Conservation (phyloP, 78 protist genomes). For the Tieghemostelium lacteum region DNA sequence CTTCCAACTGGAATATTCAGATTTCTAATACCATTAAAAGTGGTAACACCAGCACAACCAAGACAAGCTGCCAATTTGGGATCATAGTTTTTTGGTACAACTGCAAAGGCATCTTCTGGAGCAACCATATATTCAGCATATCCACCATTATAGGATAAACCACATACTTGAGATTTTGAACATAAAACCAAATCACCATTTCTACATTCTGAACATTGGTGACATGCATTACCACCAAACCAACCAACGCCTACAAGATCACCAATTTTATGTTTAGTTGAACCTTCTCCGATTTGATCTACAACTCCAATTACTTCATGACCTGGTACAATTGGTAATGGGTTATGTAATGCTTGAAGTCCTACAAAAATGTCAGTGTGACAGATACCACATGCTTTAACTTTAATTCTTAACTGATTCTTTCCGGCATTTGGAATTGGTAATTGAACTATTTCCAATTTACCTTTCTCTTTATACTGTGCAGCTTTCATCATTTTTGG, state of each 20-base stretch:
- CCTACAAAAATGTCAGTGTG: constrained; percentile 38
- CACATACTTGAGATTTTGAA: constrained; percentile 1
- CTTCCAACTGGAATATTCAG: constrained; percentile 29
- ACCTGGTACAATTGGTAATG: constrained; percentile 6
- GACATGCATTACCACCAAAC: constrained; percentile 70
- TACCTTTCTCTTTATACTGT: neutral
- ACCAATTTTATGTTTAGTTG: constrained; percentile 23
- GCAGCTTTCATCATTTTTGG: constrained; percentile 30
- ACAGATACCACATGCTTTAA: constrained; percentile 84
- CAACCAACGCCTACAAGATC: constrained; percentile 77
- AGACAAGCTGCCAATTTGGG: constrained; percentile 64
- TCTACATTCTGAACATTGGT: constrained; percentile 45
- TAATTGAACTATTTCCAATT: neutral
- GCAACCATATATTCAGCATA: constrained; percentile 63
- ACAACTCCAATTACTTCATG: constrained; percentile 84
- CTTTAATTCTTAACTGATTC: constrained; percentile 61
- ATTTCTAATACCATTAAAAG: constrained; percentile 56
- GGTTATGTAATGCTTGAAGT: neutral
- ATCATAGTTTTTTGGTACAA: constrained; percentile 54
- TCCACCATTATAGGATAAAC: constrained; percentile 57
- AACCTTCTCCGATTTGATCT: constrained; percentile 50
- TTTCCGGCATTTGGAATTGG: constrained; percentile 53
- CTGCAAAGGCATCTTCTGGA: constrained; percentile 6
- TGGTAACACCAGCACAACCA: constrained; percentile 84
- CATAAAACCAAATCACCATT: constrained; percentile 43